Evolutionary conservation across 345 rosid genomes (phyloP).

Genomic region (Diplotaxis tenuifolia): DNA sequence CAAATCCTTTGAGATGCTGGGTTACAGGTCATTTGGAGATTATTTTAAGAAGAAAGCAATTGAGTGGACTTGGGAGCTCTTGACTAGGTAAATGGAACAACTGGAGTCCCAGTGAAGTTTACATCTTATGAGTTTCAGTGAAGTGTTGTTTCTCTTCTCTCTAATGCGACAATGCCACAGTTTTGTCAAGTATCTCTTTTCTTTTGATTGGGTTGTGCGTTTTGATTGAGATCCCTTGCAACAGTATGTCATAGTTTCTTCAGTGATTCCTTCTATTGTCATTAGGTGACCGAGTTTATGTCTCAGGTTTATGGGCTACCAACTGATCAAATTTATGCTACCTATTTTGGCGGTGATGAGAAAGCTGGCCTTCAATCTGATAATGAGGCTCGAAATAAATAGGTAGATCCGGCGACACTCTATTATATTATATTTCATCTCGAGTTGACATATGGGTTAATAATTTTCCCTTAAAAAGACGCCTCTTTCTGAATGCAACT

Average conservation of each 20-base stretch:
- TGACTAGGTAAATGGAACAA: too few species aligned
- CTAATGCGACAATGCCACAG: background rate
- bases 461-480: background rate
- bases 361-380: constrained; percentile 83
- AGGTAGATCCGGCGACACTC: too few species aligned
- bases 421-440: too few species aligned
- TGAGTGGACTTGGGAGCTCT: too few species aligned
- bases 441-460: too few species aligned
- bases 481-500: background rate
- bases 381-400: constrained; percentile 65
- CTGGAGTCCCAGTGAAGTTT: too few species aligned
- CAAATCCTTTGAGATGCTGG: too few species aligned
- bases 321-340: constrained; percentile 73
- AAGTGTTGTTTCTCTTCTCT: background rate
- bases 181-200: background rate
- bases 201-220: background rate
- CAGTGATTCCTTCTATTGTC: background rate
- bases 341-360: constrained; percentile 98
- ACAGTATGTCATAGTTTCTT: background rate
- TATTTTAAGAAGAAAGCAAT: too few species aligned
- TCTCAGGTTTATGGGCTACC: constrained; percentile 75
- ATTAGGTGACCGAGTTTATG: background rate
- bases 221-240: background rate
- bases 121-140: too few species aligned
- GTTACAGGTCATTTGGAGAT: too few species aligned